Conservation (phyloP, 164 flowering plant species). For the Berberis thunbergii region DNA sequence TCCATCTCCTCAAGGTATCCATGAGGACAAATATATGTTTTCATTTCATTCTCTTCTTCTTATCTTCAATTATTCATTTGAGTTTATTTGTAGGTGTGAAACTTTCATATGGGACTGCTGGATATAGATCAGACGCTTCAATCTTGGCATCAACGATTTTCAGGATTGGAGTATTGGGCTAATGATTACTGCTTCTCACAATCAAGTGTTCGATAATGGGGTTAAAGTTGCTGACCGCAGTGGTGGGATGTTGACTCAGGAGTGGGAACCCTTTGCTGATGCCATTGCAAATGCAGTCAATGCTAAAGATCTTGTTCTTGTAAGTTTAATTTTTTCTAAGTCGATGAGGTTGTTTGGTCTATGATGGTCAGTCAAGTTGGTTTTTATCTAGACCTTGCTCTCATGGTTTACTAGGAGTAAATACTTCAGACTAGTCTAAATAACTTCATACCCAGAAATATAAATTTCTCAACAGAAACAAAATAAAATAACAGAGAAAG, state of each 20-base stretch:
- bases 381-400: not conserved
- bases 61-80: not conserved
- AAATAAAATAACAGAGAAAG: no score
- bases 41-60: not conserved
- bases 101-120: conserved; percentile 83
- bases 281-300: conserved; percentile 57
- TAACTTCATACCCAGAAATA: no score
- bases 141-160: conserved; percentile 60
- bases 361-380: not conserved
- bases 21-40: no score
- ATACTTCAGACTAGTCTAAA: no score
- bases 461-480: no score
- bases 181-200: conserved; percentile 97
- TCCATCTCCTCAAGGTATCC: conserved; percentile 48
- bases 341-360: not conserved
- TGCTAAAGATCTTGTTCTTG: conserved; percentile 45
- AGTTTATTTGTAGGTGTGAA: conserved; percentile 36
- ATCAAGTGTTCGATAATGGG: conserved; percentile 72
- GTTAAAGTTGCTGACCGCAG: conserved; percentile 77
- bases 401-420: no score
- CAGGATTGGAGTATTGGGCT: conserved; percentile 69
- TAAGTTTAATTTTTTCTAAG: conserved; percentile 6
- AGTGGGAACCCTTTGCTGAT: conserved; percentile 95
- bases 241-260: conserved; percentile 86
- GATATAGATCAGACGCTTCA: conserved; percentile 82